Conservation (phyloP, 2,329 filamentous ascomycete species). For the Fusarium sp. region DNA sequence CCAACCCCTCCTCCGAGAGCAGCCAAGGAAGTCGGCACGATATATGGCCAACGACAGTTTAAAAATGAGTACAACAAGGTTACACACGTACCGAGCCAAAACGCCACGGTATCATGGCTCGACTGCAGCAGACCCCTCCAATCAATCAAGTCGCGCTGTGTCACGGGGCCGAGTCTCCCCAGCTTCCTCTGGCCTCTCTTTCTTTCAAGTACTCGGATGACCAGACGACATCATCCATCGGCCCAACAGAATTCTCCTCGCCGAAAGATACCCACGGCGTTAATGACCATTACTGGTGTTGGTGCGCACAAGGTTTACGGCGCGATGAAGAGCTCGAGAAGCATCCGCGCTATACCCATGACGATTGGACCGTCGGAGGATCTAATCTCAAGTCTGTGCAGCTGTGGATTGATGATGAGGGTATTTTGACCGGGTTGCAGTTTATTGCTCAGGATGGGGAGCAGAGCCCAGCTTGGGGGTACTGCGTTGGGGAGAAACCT, state of each 20-base stretch:
- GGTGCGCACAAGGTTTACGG: not conserved
- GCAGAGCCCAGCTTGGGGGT: conserved; percentile 4
- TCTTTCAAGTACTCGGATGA: not conserved
- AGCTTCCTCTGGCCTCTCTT: not conserved
- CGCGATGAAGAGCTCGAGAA: not conserved
- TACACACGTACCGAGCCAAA: not conserved
- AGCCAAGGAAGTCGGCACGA: not conserved
- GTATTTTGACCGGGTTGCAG: not conserved
- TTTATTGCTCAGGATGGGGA: not conserved
- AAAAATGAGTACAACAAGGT: not conserved
- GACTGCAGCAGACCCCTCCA: not conserved
- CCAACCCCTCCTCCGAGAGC: not conserved
- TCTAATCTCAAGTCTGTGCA: not conserved
- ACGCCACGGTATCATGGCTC: not conserved
- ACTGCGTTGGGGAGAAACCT: not conserved
- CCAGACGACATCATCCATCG: not conserved
- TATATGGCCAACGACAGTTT: not conserved
- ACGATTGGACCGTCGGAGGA: not conserved
- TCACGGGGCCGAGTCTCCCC: not conserved
- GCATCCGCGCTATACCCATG: not conserved
- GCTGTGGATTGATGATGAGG: not conserved
- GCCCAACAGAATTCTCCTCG: not conserved
- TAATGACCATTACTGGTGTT: not conserved
- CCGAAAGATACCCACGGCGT: not conserved
- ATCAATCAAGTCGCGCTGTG: not conserved